Conservation (phyloP, 2,329 filamentous ascomycete genomes). For the Talaromyces atroroseus region DNA sequence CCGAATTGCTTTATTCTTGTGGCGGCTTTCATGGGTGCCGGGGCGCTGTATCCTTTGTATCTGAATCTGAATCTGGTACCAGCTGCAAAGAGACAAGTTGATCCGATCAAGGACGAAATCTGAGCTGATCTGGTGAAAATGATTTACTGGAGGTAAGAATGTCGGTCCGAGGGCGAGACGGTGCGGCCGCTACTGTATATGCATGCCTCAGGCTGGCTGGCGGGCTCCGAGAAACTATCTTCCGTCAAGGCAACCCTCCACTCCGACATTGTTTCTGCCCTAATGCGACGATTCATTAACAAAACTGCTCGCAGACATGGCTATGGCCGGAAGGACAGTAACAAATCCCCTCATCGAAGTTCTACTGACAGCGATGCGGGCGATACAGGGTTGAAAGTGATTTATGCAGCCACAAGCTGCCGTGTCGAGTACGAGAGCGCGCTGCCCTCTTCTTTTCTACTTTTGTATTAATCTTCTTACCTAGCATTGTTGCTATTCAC, state of each 20-base stretch:
- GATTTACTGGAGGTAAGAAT: too few species aligned
- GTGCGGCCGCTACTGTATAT: too few species aligned
- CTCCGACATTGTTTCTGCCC: neutral
- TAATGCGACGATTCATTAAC: constrained; percentile 2
- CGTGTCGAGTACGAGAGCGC: neutral
- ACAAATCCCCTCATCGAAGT: neutral
- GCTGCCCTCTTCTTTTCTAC: neutral
- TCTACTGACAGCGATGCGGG: too few species aligned
- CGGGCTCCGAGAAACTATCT: too few species aligned
- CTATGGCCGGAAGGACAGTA: neutral
- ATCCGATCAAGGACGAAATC: neutral
- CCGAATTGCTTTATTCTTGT: neutral
- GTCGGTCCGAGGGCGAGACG: too few species aligned
- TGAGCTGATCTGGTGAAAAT: too few species aligned
- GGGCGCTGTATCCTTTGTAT: neutral
- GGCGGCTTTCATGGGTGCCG: neutral
- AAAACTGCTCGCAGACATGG: neutral
- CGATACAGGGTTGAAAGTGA: constrained; percentile 1
- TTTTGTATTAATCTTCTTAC: neutral
- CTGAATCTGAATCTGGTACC: neutral
- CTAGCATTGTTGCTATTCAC: constrained; percentile 21
- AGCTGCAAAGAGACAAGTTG: constrained; percentile 1
- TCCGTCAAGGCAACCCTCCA: too few species aligned
- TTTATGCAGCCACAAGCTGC: neutral
- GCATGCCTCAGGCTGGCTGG: too few species aligned